Percentiles rank a stretch among this genome's conserved stretches.
phyloP scores from a whole-genome alignment of 192 early-diverging fungal species.

The Linnemannia elongata region DNA sequence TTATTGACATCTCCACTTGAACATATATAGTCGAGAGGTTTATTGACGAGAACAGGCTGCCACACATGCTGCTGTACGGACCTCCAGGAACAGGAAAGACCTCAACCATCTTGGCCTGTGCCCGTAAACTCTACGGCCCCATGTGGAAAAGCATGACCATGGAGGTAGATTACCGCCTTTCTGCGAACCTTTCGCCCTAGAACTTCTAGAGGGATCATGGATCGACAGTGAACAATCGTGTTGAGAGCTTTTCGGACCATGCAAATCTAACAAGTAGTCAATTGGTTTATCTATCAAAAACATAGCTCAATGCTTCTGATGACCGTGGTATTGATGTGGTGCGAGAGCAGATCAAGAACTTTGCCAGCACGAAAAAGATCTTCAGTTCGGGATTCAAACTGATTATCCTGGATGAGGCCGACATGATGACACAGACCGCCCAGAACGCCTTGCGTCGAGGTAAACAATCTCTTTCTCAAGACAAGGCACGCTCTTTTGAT shows the following conservation, averaged over 20 bases:
- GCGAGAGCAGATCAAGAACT: constrained; percentile 97
- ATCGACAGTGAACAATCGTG: too few species aligned
- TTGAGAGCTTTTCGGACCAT: too few species aligned
- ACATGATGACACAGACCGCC: constrained; percentile 94
- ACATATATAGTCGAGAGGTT: constrained; percentile 79
- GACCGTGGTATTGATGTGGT: constrained; percentile 99
- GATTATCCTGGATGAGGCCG: constrained; percentile 97
- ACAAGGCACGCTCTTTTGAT: neutral
- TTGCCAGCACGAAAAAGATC: constrained; percentile 96
- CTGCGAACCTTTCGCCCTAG: too few species aligned
- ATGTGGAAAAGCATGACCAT: constrained; percentile 92
- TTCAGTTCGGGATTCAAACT: constrained; percentile 95
- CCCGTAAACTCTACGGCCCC: constrained; percentile 87
- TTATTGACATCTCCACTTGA: neutral
- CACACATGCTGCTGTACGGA: constrained; percentile 98
- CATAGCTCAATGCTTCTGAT: constrained; percentile 97
- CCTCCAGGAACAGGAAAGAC: constrained; percentile 99
- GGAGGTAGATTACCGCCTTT: constrained; percentile 68
- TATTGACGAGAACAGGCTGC: constrained; percentile 92
- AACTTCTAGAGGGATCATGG: neutral
- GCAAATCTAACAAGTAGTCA: too few species aligned
- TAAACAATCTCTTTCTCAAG: constrained; percentile 30
- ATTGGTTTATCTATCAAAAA: neutral
- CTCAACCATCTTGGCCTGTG: constrained; percentile 95
- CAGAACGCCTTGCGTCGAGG: constrained; percentile 93